Evolutionary conservation across 371 early-diverging fungal species (phyloP).

Genomic region (Phascolomyces articulosus): DNA sequence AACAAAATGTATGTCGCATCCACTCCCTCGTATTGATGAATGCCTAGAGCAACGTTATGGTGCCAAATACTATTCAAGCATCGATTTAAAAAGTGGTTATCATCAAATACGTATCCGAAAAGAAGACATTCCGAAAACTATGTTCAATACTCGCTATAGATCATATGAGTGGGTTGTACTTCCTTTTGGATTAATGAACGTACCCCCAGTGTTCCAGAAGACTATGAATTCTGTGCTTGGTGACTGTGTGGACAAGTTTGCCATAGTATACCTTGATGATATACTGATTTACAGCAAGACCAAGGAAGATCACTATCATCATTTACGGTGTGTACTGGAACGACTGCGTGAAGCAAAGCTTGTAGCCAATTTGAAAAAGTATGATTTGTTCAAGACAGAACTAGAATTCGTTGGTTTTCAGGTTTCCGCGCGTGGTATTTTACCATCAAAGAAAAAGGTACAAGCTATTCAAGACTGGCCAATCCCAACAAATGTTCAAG

Average conservation of each 20-base stretch:
- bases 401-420: conserved; percentile 47
- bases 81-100: conserved; percentile 29
- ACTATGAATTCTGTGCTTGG: conserved; percentile 51
- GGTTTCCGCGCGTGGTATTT: conserved; percentile 30
- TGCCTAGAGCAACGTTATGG: conserved; percentile 36
- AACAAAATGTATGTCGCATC: background rate
- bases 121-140: conserved; percentile 21
- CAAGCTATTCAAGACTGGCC: too few species aligned
- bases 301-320: conserved; percentile 39
- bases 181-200: conserved; percentile 50
- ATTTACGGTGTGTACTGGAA: conserved; percentile 35
- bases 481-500: conserved; percentile 34
- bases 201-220: conserved; percentile 48
- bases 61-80: conserved; percentile 40
- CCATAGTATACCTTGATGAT: conserved; percentile 59
- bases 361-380: conserved; percentile 51
- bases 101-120: conserved; percentile 19
- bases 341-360: conserved; percentile 36
- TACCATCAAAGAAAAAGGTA: conserved; percentile 29
- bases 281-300: conserved; percentile 56
- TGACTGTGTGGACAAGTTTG: conserved; percentile 43
- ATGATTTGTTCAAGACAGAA: conserved; percentile 34
- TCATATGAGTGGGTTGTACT: conserved; percentile 50
- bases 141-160: conserved; percentile 39
- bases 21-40: conserved; percentile 32